phyloP scores from a whole-genome alignment of 2,329 filamentous ascomycete species.

The Didymella lethalis region DNA sequence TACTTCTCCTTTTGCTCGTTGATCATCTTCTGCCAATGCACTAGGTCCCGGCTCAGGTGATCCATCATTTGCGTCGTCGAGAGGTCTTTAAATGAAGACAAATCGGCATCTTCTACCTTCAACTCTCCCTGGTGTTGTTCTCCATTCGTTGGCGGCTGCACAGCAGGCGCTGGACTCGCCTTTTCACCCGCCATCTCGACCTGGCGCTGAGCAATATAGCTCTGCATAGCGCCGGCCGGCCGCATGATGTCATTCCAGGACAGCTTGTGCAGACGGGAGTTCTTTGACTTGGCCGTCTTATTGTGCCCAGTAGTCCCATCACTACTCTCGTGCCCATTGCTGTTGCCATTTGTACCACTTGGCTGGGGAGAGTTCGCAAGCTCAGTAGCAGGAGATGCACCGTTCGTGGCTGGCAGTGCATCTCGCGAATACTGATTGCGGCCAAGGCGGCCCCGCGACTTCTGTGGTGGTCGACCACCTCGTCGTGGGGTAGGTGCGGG shows the following conservation, averaged over 20 bases:
- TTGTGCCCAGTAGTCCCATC: constrained; percentile 63
- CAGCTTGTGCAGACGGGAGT: constrained; percentile 65
- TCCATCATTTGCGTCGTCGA: constrained; percentile 92
- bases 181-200: constrained; percentile 78
- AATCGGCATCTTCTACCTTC: constrained; percentile 54
- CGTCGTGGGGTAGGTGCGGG: constrained; percentile 42
- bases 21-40: constrained; percentile 78
- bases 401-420: constrained; percentile 44
- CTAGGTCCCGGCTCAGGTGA: constrained; percentile 76
- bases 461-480: constrained; percentile 47
- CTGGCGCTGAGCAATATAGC: constrained; percentile 89
- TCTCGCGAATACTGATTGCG: constrained; percentile 52
- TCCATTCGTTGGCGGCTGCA: constrained; percentile 39
- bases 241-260: constrained; percentile 90
- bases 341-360: constrained; percentile 41
- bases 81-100: constrained; percentile 71
- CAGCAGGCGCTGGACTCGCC: constrained; percentile 35
- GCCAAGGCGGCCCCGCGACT: constrained; percentile 45
- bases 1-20: constrained; percentile 42
- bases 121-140: constrained; percentile 28
- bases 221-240: constrained; percentile 81
- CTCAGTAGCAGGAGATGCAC: constrained; percentile 44
- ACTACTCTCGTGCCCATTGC: constrained; percentile 60
- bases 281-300: constrained; percentile 67
- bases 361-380: constrained; percentile 43